phyloP scores from a whole-genome alignment of 257 asterid species.

The Solanum etuberosum region DNA sequence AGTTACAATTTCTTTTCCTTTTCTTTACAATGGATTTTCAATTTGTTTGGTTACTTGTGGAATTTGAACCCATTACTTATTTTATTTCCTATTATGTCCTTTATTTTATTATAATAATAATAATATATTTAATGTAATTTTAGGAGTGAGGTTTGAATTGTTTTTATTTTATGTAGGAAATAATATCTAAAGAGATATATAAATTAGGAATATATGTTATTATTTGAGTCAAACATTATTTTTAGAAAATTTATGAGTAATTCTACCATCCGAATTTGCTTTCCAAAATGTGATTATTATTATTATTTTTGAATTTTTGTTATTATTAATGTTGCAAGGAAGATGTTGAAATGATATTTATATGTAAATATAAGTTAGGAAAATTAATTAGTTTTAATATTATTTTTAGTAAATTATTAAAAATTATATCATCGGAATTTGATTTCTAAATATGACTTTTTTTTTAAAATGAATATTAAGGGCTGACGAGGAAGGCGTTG shows the following conservation, averaged over 20 bases:
- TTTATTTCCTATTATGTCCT: background rate
- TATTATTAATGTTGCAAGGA: background rate
- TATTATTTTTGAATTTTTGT: background rate
- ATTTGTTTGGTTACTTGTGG: background rate
- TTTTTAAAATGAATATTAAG: background rate
- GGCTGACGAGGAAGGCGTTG: background rate
- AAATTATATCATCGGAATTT: background rate
- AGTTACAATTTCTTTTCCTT: background rate
- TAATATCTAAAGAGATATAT: no score
- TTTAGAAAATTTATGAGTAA: background rate
- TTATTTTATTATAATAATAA: background rate
- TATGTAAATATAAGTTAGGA: background rate
- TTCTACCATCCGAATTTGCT: background rate
- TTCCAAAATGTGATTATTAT: no score
- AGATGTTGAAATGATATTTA: background rate
- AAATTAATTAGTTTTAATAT: background rate
- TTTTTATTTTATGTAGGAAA: background rate
- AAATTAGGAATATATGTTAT: background rate
- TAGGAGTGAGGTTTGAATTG: background rate
- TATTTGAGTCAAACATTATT: background rate
- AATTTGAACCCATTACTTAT: background rate
- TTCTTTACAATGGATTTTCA: background rate
- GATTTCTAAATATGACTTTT: background rate
- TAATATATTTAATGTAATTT: no score
- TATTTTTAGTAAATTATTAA: background rate